Evolutionary conservation across 177 flowering plant species (phyloP), one percentile per base, ranked within the genome.

Genomic region (Vitis hybrid): DNA sequence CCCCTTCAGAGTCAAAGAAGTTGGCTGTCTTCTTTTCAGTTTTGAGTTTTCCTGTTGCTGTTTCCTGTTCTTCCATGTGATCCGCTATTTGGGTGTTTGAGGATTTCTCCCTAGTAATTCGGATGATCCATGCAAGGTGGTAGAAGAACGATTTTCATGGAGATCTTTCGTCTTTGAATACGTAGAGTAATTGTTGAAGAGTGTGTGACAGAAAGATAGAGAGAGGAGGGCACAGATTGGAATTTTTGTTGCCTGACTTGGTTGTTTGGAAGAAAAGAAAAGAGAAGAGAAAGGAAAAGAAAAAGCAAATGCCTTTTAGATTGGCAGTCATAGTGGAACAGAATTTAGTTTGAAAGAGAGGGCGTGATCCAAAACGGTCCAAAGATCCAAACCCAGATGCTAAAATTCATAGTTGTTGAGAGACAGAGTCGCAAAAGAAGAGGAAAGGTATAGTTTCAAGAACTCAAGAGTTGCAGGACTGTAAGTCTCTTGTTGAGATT

Each of bases 11-110:
- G 30, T 26, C 30, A 26, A 26, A 26, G 30, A 26, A 26, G 30
- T 26, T 40, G 45, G 6, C 45, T 40, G 45, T 40, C 6, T 40
- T 40, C 45, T 40, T 40, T 40, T 40, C 45, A 40, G 0, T 40
- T 7, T 40, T 40, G 1, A 40, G 45, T 6, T 40, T 40, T 40
- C 45, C 45, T 40, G 45, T 40, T 40, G 8, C 45, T 7, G 6
- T 5, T 40, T 40, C 8, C 45, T 40, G 45, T 40, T 40, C 45
- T 40, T 40, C 45, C 45, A 7, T 40, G 45, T 40, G 70, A 60
- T 72, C 70, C 75, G 60, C 14, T 52, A 65, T 49, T 65, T 65
- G 65, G 52, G 70, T 45, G 30, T 26, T 26, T 26, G 30, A 26
- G 30, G 30, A 26, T 26, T 13, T 49, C 14, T 48, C 48, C 51